Percentiles rank a stretch among this genome's conserved stretches.
These are phyloP conservation scores for Arthrobotrys sphaeroides DNA, from an alignment of 2,329 filamentous ascomycete species.

Conservation along the genomic window DNA sequence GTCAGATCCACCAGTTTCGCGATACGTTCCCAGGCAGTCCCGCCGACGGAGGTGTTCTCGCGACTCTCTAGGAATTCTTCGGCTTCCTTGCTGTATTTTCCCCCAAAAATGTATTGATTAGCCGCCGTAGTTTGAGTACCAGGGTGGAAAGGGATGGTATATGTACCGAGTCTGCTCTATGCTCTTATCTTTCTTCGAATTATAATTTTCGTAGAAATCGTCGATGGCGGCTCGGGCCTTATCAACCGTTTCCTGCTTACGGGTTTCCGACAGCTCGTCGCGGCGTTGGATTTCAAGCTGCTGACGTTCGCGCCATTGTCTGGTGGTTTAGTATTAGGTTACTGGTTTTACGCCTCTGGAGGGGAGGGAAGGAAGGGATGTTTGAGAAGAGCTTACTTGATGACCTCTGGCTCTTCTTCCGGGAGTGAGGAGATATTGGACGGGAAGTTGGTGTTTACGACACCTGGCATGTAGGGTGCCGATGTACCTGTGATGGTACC, in stretches of 20 bases:
- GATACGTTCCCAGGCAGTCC: slow-evolving; percentile 98
- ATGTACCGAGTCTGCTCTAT: slow-evolving; percentile 76
- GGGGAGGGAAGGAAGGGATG: background rate
- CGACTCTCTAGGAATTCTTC: slow-evolving; percentile 88
- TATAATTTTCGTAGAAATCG: slow-evolving; percentile 99
- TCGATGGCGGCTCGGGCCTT: slow-evolving; percentile 95
- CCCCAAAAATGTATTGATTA: background rate
- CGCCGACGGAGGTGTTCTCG: slow-evolving; percentile 91
- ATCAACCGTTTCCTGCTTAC: slow-evolving; percentile 85
- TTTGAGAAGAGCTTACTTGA: slow-evolving; percentile 67
- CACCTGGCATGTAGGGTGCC: slow-evolving; percentile 67
- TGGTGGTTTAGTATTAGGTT: slow-evolving; percentile 56
- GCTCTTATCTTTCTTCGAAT: slow-evolving; percentile 94
- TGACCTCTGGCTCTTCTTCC: slow-evolving; percentile 87
- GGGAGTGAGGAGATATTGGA: slow-evolving; percentile 66
- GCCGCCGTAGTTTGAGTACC: background rate
- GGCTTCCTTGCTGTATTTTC: slow-evolving; percentile 73
- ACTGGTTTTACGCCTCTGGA: background rate
- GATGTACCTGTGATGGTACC: slow-evolving; percentile 80
- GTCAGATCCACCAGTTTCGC: slow-evolving; percentile 97
- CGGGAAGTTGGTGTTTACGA: slow-evolving; percentile 63
- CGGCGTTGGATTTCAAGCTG: slow-evolving; percentile 84
- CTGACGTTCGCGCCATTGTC: slow-evolving; percentile 89
- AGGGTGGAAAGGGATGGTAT: background rate
- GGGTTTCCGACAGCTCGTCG: slow-evolving; percentile 80